These are phyloP conservation scores for Solanum dulcamara DNA, from an alignment of 257 asterid species.

Conservation along the genomic window DNA sequence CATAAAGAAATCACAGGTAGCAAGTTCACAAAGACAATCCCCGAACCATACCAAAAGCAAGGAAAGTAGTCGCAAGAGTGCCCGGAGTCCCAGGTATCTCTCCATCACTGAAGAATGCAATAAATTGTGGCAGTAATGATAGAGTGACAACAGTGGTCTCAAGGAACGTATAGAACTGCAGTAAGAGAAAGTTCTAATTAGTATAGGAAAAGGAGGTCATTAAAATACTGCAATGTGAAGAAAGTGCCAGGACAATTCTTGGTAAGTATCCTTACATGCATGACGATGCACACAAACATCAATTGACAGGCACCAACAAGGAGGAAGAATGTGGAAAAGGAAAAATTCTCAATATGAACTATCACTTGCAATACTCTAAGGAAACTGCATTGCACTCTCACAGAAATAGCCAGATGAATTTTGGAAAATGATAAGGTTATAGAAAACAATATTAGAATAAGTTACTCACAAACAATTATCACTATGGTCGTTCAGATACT, in stretches of 20 bases:
- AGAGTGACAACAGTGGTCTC: slow-evolving; percentile 80
- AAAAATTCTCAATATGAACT: not conserved
- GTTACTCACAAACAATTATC: not conserved
- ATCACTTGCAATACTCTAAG: not conserved
- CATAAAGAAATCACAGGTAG: not conserved
- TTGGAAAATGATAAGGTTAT: not conserved
- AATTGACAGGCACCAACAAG: not conserved
- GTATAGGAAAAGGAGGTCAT: not conserved
- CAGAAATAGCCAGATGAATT: not conserved
- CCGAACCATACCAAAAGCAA: slow-evolving; percentile 51
- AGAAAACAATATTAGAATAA: not conserved
- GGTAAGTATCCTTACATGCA: not conserved
- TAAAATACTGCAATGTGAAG: not conserved
- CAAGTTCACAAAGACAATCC: not conserved
- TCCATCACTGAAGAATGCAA: slow-evolving; percentile 86
- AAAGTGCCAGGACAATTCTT: not conserved
- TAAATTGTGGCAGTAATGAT: slow-evolving; percentile 70
- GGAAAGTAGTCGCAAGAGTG: slow-evolving; percentile 89
- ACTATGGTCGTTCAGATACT: not conserved
- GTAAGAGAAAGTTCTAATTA: slow-evolving; percentile 6
- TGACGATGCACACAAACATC: not conserved
- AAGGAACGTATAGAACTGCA: slow-evolving; percentile 92
- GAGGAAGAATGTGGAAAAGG: not conserved
- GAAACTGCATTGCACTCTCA: not conserved
- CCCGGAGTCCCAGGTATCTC: slow-evolving; percentile 92